Base-by-base conservation (phyloP, 2,329 filamentous ascomycete genomes). In the Claviceps sp. region DNA sequence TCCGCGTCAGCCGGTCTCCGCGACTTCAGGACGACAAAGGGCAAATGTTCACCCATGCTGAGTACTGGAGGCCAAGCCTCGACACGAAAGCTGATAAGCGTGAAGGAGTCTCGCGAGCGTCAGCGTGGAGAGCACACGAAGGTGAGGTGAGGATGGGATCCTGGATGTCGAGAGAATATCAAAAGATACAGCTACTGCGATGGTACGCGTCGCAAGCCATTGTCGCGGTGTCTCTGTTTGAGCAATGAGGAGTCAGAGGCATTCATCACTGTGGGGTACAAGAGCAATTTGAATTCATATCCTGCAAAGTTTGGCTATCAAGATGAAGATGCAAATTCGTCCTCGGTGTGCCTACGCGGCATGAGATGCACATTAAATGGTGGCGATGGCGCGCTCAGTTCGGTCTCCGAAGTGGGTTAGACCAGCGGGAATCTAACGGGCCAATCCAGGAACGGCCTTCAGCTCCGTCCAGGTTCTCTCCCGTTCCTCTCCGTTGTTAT, bases 21-120 rank as follows among this genome's bases (percentile, higher is more conserved):
- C 51, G 76, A 72, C 60, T 72, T 71, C 59, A 79, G 73, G 44
- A 76, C 77, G 52, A 78, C 68, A 60, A 79, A 80, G 16, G 75
- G 70, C 54, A 69, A 67, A 46, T 69, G 65, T 52, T 72, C 68
- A 52, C 65, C 65, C 72, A 75, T 74, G 41, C 37, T 48, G 51
- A 34, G 30, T 34, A 34, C 47, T 26, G 49, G 16, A 38, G 47
- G 6, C 24, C 22, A 16, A 37, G 11, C n/a, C 13, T 30, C 20
- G 41, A 22, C 20, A 22, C 20, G 11, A 14, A 22, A 24, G 7
- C 5, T 24, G 20, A 37, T 34, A n/a, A n/a, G 8, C 5, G 13
- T 22, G 9, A 38, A 34, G 24, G 13, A 43, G 6, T 18, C 30
- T 22, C 42, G 22, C 18, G 4, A 20, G 18, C 37, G 18, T 18